phyloP scores from a whole-genome alignment of 2,329 filamentous ascomycete genomes.

The Fusarium piperis region DNA sequence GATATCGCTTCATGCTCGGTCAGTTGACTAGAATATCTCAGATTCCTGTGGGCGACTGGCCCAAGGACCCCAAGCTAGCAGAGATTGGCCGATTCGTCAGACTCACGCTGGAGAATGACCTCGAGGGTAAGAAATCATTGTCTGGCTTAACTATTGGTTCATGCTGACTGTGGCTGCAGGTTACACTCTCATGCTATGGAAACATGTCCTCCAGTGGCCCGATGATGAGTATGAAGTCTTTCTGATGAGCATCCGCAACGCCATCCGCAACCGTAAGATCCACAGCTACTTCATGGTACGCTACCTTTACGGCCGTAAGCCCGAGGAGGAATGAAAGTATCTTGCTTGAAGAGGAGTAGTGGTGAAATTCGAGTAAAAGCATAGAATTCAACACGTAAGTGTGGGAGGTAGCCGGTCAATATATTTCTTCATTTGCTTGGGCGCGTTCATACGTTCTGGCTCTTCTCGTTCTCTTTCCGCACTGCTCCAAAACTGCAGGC shows the following conservation, averaged over 20 bases:
- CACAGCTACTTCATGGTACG: slow-evolving; percentile 33
- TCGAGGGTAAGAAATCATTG: slow-evolving; percentile 10
- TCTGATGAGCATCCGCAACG: slow-evolving; percentile 30
- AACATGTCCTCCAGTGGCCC: slow-evolving; percentile 32
- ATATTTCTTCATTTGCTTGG: background rate
- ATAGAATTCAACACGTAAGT: background rate
- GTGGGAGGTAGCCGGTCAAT: background rate
- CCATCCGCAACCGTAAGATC: slow-evolving; percentile 22
- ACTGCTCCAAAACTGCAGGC: background rate
- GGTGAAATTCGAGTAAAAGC: background rate
- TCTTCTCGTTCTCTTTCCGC: background rate
- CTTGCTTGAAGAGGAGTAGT: background rate
- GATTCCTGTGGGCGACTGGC: slow-evolving; percentile 32
- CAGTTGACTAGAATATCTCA: background rate
- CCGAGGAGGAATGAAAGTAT: background rate
- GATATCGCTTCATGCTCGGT: background rate
- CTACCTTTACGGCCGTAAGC: slow-evolving; percentile 33
- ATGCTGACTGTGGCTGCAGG: background rate
- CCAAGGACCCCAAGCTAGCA: slow-evolving; percentile 21
- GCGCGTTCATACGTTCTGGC: background rate
- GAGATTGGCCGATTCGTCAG: slow-evolving; percentile 29
- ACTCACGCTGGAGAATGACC: slow-evolving; percentile 31
- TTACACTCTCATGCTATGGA: slow-evolving; percentile 26
- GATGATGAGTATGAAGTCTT: slow-evolving; percentile 35
- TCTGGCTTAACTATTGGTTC: accelerated